These are phyloP conservation scores for Camellia japonica DNA, from an alignment of 148 eudicot genomes.

Conservation along the genomic window DNA sequence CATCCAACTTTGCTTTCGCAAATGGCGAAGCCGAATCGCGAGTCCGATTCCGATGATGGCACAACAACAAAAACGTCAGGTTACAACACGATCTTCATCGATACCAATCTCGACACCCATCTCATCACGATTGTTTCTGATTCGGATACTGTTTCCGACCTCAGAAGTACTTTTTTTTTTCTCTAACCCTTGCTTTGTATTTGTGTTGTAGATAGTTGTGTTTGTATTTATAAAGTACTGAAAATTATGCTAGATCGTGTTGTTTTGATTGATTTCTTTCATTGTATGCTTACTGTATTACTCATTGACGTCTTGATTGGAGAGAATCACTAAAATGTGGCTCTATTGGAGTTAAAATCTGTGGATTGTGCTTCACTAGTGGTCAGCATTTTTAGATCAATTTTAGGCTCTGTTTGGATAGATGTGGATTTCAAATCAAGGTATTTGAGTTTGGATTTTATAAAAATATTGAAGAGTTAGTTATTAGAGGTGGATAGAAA, in stretches of 20 bases:
- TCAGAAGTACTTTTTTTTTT: conserved; percentile 43
- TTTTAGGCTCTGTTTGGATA: background rate
- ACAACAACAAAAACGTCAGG: background rate
- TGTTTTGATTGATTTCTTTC: background rate
- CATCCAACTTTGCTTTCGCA: background rate
- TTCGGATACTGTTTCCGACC: conserved; percentile 34
- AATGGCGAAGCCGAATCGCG: conserved; percentile 26
- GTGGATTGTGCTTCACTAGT: background rate
- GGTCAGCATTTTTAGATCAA: background rate
- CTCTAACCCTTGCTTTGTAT: background rate
- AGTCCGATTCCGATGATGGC: conserved; percentile 11
- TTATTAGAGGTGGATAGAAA: background rate
- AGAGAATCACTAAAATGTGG: background rate
- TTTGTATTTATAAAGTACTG: background rate
- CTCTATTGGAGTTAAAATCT: background rate
- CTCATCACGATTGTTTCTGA: conserved; percentile 38
- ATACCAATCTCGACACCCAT: conserved; percentile 67
- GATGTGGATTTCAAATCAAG: background rate
- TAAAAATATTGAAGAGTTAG: background rate
- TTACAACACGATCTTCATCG: conserved; percentile 46
- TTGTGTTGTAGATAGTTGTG: background rate
- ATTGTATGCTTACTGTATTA: background rate
- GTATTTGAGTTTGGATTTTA: too few species aligned
- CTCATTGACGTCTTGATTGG: background rate
- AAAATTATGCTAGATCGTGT: background rate